Base-by-base conservation (phyloP, 169 alveolate species). In the Plasmodium vivax region DNA sequence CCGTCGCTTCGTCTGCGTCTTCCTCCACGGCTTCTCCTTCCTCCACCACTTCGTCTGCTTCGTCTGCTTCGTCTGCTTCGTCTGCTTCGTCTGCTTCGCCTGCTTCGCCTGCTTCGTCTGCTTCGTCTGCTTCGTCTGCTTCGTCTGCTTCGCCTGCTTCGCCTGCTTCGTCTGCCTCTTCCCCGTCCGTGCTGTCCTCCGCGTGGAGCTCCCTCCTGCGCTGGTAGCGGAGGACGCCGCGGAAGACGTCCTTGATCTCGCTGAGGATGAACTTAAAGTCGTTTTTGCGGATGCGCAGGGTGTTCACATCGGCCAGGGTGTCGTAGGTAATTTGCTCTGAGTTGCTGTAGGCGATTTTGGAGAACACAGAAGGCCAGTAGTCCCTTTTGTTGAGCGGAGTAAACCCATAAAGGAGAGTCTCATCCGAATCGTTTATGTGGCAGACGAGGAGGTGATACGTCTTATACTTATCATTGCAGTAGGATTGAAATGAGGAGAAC, bases 401-500 rank as follows among this genome's bases (percentile, higher is more conserved):
- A 41, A 85, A 85, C 3, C 93, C 93, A 85, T 85, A 85, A 4
- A 85, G 36, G 4, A 85, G 77, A 8, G 93, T 75, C 9, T 85
- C 93, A 30, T 85, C 93, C 1, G 93, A 75, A 16, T 85, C 93
- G 32, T 34, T 85, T 8, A 85, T 85, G 45, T 85, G 84, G 54
- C 93, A 85, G 5, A 85, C 93, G 7, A 85, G 27, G 5, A 85
- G 87, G 43, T 85, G 93, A 43, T 85, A 85, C 1, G 93, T 85
- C 62, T 85, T 85, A 23, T 85, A 85, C 75, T 85, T 85, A n/a
- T 85, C 93, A 75, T 45, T 77, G 36, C 93, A 85, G 43, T 85
- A 85, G 6, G 93, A 85, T n/a, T 85, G 93, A 14, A 85, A 85
- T 32, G 85, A 75, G 23, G 87, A 85, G 36, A 85, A 85, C 79